Evolutionary conservation across 176 grass and related monocot species (phyloP), one percentile per base, ranked within the genome.

Genomic region (Ensete ventricosum): DNA sequence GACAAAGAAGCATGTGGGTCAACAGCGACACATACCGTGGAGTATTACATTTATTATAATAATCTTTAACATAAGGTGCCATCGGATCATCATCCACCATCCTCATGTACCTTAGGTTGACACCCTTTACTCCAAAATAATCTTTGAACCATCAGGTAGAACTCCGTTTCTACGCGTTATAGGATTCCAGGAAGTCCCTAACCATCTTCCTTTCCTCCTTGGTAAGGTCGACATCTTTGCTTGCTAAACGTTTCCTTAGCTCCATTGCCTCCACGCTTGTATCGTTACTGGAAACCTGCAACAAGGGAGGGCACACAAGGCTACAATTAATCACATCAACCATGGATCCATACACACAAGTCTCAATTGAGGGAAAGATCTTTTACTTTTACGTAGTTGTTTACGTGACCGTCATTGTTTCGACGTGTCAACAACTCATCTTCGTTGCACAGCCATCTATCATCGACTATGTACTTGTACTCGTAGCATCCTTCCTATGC

Each of bases 371-470:
- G 23, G 9, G n/a, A 23, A 26, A 25, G 0, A 25, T 67, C 86
- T 89, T 23, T 29, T 82, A 94, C 95, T 71, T 91, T 80, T n/a
- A 99, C 52, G 79, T 86, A 99, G 66, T 99, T 94, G 75, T 99
- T 99, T 73, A 99, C 88, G 76, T 94, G 91, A 19, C 90, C 91
- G 23, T 94, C 91, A 6, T 55, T 79, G 23, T 94, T 91, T n/a
- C 82, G 84, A 14, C 83, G 67, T 19, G 90, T 98, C 76, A 76
- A 71, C 48, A 72, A 72, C 84, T 90, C 93, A 50, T 81, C 53
- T 17, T 82, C 52, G 48, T 90, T 97, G 85, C 83, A 88, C 62
- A 74, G 72, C 93, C 93, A 97, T 21, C 82, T 67, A 78, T 87
- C 94, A 76, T 98, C 88, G 75, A 98, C 22, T 27, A 65, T 65